Evolutionary conservation across 1,139 yeast species (phyloP), one percentile per base, ranked within the genome.

Genomic region (Kodamaea fungicola): DNA sequence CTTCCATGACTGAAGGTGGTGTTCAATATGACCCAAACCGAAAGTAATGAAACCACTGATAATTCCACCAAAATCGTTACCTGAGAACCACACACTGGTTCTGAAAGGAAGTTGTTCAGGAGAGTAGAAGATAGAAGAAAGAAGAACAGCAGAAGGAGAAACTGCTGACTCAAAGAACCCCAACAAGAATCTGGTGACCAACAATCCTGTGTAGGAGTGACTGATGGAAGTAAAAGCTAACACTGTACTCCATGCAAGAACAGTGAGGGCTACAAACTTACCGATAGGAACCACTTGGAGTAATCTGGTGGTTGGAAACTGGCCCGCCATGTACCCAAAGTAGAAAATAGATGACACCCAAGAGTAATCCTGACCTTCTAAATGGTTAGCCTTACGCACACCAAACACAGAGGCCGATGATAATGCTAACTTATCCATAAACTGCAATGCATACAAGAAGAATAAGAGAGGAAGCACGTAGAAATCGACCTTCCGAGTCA

Each of bases 391-490:
- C 6, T 53, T 49, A 47, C 67, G 67, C 35, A 74, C 66, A 1
- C 79, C 79, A 76, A 73, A 72, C 1, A 73, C 76, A 1, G 76
- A 74, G 2, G 78, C 70, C 50, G 70, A 72, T 44, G 69, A 68
- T 29, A 71, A 52, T 7, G 69, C 52, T 6, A 67, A 56, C 46
- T 72, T 72, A 44, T 73, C 78, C 33, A 73, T 50, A 45, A 64
- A 71, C 44, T 70, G 76, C 23, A 71, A 52, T 41, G 71, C 66
- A 45, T 71, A 72, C 37, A 67, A 59, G 8, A 61, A 53, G 38
- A 71, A 64, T 31, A 69, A 44, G 8, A 70, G 34, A 0, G 73
- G 61, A 32, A 70, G 40, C 22, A 67, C 55, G 12, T 56, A 45
- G 12, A 35, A 31, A 42, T 67, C 73, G 13, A 66, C 45, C 41